These are phyloP conservation scores for Cryptococcus deneoformans DNA, from an alignment of 1,284 basidiomycete genomes.

Conservation along the genomic window DNA sequence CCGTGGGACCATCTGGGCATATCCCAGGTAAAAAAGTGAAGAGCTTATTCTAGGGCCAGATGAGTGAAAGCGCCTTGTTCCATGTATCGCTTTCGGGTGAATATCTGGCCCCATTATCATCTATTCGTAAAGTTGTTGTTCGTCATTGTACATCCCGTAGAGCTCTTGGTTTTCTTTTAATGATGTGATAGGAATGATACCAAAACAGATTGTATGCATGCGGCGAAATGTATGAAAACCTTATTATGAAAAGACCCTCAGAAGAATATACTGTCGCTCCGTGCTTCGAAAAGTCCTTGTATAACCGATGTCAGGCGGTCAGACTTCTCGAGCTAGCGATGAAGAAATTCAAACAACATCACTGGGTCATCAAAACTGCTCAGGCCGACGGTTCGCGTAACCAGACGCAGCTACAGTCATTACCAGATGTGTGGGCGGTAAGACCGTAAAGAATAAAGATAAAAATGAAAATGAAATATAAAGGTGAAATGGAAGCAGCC, in stretches of 20 bases:
- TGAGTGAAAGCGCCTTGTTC: not conserved
- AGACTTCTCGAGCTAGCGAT: constrained; percentile 43
- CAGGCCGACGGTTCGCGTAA: not conserved
- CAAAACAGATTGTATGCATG: not conserved
- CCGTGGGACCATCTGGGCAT: constrained; percentile 41
- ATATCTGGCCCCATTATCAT: too few species aligned
- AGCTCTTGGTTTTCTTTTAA: not conserved
- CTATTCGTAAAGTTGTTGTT: too few species aligned
- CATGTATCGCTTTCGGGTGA: not conserved
- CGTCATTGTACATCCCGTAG: not conserved
- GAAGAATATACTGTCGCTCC: constrained; percentile 40
- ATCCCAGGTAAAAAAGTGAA: constrained; percentile 17
- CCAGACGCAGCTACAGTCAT: not conserved
- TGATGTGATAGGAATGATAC: not conserved
- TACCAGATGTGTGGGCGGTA: constrained; percentile 8
- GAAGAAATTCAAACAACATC: constrained; percentile 50
- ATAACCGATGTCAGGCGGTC: constrained; percentile 40
- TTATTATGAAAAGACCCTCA: constrained; percentile 33
- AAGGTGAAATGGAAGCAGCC: constrained; percentile 9
- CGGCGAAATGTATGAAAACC: not conserved
- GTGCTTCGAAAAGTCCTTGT: constrained; percentile 26
- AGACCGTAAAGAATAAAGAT: not conserved
- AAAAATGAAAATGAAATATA: not conserved
- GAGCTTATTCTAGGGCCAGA: constrained; percentile 8
- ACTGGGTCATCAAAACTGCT: constrained; percentile 24